Conservation (phyloP, 2,329 filamentous ascomycete species). For the Diplodia mutila region DNA sequence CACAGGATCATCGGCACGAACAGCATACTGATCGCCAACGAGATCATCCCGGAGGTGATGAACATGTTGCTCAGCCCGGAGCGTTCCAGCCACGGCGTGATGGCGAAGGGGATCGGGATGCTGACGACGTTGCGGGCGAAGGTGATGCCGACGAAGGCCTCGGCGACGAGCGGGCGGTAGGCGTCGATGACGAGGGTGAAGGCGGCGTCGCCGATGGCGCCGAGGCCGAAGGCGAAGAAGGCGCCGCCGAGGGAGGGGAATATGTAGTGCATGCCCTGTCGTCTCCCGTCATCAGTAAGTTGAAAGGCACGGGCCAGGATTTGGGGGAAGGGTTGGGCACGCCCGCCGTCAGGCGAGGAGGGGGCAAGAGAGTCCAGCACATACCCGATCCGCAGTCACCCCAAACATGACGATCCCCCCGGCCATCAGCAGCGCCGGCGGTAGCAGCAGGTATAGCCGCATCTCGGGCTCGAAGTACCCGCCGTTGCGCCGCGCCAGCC, state of each 20-base stretch:
- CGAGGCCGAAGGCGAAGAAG: no score
- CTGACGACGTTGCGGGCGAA: no score
- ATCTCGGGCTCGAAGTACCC: conserved; percentile 36
- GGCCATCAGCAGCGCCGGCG: background rate
- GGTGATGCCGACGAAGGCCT: no score
- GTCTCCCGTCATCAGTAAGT: no score
- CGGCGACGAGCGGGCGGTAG: no score
- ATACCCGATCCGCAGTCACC: conserved; percentile 23
- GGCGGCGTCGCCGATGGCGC: no score
- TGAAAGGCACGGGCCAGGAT: no score
- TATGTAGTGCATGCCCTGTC: background rate
- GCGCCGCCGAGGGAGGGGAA: conserved; percentile 35
- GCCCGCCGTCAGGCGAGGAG: no score
- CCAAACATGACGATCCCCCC: conserved; percentile 28
- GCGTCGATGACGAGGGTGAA: no score
- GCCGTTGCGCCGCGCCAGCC: conserved; percentile 31
- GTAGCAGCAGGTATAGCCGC: conserved; percentile 25
- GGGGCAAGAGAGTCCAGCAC: no score
- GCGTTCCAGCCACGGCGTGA: conserved; percentile 47
- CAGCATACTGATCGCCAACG: background rate
- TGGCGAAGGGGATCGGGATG: conserved; percentile 52
- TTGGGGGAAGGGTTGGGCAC: no score
- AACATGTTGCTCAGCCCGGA: conserved; percentile 49
- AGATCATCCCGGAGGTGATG: conserved; percentile 31
- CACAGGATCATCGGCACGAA: background rate